Conservation (phyloP, 1,284 basidiomycete species). For the Xerocomus subilludens region DNA sequence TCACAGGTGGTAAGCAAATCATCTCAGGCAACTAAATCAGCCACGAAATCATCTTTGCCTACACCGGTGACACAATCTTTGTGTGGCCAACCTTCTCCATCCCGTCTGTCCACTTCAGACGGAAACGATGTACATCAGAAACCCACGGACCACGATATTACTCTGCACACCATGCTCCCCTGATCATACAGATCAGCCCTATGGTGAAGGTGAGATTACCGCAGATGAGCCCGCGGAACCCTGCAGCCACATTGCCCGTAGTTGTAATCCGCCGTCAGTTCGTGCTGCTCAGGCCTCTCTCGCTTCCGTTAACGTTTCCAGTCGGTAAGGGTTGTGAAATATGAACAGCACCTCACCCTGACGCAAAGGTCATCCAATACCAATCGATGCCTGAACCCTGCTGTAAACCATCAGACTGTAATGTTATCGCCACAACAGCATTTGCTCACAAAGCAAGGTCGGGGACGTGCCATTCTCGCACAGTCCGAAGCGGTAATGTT, state of each 20-base stretch:
- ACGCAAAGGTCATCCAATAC: background rate
- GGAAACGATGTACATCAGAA: background rate
- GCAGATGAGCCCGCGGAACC: slow-evolving; percentile 30
- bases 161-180: background rate
- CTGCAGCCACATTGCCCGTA: slow-evolving; percentile 19
- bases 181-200: slow-evolving; percentile 30
- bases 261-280: slow-evolving; percentile 50
- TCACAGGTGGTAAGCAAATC: slow-evolving; percentile 17
- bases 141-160: slow-evolving; percentile 8
- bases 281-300: slow-evolving; percentile 51
- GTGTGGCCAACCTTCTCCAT: background rate
- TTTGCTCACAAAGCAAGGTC: slow-evolving; percentile 17
- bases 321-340: slow-evolving; percentile 16
- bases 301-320: slow-evolving; percentile 24
- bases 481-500: slow-evolving; percentile 37
- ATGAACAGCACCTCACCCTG: background rate
- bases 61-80: slow-evolving; percentile 3
- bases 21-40: slow-evolving; percentile 36
- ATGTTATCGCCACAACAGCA: slow-evolving; percentile 3
- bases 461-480: slow-evolving; percentile 12
- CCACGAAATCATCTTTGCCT: slow-evolving; percentile 3
- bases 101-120: slow-evolving; percentile 3
- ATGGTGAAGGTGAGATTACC: slow-evolving; percentile 41
- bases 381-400: slow-evolving; percentile 12
- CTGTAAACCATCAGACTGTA: background rate